Evolutionary conservation across 306 rosid genomes (phyloP).

Genomic region (Macrotyloma uniflorum): DNA sequence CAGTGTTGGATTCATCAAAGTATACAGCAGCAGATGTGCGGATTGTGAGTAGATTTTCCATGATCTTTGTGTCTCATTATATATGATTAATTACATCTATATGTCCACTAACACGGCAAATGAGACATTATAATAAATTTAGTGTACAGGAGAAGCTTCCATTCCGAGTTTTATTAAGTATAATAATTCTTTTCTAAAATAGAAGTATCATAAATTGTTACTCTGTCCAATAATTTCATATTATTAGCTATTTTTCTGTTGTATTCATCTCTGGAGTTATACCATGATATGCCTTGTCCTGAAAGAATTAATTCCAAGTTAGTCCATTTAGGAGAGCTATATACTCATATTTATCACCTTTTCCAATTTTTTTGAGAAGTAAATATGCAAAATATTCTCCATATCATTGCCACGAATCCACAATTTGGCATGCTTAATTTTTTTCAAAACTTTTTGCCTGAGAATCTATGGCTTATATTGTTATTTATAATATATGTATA

Average conservation of each 20-base stretch:
- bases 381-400: not conserved
- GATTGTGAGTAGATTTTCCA: conserved; percentile 70
- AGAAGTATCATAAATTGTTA: too few relatives aligned
- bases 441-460: not conserved
- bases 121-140: not conserved
- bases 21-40: conserved; percentile 98
- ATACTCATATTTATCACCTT: not conserved
- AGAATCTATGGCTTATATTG: not conserved
- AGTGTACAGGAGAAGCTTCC: not conserved
- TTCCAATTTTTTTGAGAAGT: not conserved
- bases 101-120: not conserved
- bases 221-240: not conserved
- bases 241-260: not conserved
- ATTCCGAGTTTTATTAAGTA: not conserved
- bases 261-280: not conserved
- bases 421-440: not conserved
- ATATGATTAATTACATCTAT: not conserved
- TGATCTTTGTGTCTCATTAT: conserved; percentile 1
- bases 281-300: not conserved
- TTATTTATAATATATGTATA: not conserved
- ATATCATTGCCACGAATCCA: not conserved
- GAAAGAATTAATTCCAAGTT: not conserved
- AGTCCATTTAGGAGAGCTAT: not conserved
- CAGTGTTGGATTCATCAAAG: conserved; percentile 80
- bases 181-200: not conserved